Base-by-base conservation (phyloP, 2,329 filamentous ascomycete species). In the Fusarium praegraminearum region DNA sequence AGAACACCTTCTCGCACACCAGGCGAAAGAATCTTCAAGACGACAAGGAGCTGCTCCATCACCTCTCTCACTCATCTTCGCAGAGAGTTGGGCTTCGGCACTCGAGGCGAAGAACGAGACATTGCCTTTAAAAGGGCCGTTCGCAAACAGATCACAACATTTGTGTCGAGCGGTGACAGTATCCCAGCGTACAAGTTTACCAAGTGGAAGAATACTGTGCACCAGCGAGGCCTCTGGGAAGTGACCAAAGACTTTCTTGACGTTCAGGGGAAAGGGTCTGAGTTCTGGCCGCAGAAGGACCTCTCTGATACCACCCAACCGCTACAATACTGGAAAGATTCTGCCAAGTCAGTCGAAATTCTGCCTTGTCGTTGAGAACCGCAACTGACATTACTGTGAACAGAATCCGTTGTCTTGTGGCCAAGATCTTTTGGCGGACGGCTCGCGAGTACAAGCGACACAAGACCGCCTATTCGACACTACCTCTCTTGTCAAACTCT, bases 271-370 rank as follows among this genome's bases (percentile, higher is more conserved):
- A 73, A 66, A 22, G 71, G 71, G 7, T 5, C 5, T 5, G 45
- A 67, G 12, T 73, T 64, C 38, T 74, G 72, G 72, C 72, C 72
- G 1, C 58, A 65, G 9, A 51, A 57, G 6, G n/a, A 32, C 15
- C 11, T 7, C 1, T 35, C 52, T 10, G 10, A 30, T 0, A 59
- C 57, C 15, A 40, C 50, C 16, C 20, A 65, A 1, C 40, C 26
- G 7, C 22, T 66, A 1, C 36, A 67, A 24, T 74, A 74, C 30
- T 57, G 49, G 0, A 69, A 51, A 28, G 67, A 74, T 15, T 28
- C n/a, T 32, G 16, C 5, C 4, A 52, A 51, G 72, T 71, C 22
- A 13, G 62, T 67, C 1, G 9, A 1, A 16, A 5, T 5, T 12
- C 12, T 20, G 12, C 26, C 3, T 40, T 12, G 8, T 20, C 26